Evolutionary conservation across 1,139 yeast species (phyloP), one percentile per base, ranked within the genome.

Genomic region (Pichia sp.): DNA sequence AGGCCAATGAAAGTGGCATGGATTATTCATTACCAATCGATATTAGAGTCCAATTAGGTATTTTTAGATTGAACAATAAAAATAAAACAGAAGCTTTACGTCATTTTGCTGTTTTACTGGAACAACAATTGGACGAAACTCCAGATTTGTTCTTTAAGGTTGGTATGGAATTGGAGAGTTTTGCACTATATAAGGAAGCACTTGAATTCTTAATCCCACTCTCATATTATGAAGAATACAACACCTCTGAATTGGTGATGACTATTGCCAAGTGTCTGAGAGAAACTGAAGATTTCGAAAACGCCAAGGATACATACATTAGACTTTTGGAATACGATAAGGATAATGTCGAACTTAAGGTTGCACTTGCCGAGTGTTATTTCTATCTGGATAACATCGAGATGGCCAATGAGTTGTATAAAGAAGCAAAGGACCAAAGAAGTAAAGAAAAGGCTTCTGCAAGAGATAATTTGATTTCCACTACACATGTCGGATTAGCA

Each of bases 291-390:
- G 83, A 85, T 45, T 84, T 79, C 53, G 75, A 70, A 15, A 78
- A 79, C 40, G 97, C 99, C 0, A 84, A 79, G 55, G 70, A 71
- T 21, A 81, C 86, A 2, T 89, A 83, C 61, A 69, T 70, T 38
- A 69, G 75, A 6, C 77, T 89, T 3, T 64, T 87, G 15, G 73
- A 72, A 19, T 63, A 69, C 35, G 86, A 83, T 9, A 85, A 87
- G 0, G 71, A 73, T 14, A 83, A 88, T 58, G 67, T 86, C 35
- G 96, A 90, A 53, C 77, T 83, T 12, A 81, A 85, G 58, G 72
- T 90, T 32, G 85, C 87, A 0, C 70, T 93, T 24, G 96, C 95
- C 0, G 98, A 93, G 65, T 80, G 90, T 1, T 78, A 82, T 50
- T 87, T 83, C 54, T 81, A 81, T 55, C 69, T 85, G n/a, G 87